Conservation (phyloP, 345 rosid species). For the Euclidium syriacum region DNA sequence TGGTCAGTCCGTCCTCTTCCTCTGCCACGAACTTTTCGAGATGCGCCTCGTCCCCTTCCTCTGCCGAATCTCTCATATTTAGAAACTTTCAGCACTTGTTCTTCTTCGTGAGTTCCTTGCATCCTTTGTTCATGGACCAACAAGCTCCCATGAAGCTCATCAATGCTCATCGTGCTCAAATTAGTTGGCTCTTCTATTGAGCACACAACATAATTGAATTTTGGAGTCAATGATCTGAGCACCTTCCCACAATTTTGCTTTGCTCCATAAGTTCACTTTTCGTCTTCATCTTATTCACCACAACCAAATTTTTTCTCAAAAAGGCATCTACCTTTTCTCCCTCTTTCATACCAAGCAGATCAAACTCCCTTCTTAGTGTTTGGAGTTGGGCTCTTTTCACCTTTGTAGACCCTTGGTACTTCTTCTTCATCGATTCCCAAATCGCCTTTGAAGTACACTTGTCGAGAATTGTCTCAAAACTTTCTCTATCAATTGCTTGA, state of each 20-base stretch:
- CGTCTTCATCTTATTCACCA: neutral
- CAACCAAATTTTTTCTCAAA: neutral
- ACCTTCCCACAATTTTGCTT: neutral
- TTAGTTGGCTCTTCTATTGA: neutral
- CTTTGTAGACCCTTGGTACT: neutral
- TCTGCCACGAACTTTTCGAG: neutral
- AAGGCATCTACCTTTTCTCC: neutral
- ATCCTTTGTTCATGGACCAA: constrained; percentile 1
- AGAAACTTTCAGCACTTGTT: neutral
- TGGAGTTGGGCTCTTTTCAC: neutral
- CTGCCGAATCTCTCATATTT: neutral
- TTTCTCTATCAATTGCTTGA: neutral
- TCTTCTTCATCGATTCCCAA: neutral
- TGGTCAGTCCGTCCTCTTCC: neutral
- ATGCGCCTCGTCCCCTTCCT: neutral
- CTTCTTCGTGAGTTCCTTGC: neutral
- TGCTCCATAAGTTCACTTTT: constrained; percentile 10
- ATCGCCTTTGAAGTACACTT: neutral
- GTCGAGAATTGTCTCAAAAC: neutral
- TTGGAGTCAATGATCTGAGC: neutral
- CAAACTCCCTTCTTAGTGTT: neutral
- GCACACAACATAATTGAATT: constrained; percentile 1
- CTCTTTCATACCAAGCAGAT: neutral
- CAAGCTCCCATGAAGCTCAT: constrained; percentile 8
- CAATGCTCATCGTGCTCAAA: neutral